Evolutionary conservation across 2,329 filamentous ascomycete species (phyloP).

Genomic region (Trichoderma atrobrunneum): DNA sequence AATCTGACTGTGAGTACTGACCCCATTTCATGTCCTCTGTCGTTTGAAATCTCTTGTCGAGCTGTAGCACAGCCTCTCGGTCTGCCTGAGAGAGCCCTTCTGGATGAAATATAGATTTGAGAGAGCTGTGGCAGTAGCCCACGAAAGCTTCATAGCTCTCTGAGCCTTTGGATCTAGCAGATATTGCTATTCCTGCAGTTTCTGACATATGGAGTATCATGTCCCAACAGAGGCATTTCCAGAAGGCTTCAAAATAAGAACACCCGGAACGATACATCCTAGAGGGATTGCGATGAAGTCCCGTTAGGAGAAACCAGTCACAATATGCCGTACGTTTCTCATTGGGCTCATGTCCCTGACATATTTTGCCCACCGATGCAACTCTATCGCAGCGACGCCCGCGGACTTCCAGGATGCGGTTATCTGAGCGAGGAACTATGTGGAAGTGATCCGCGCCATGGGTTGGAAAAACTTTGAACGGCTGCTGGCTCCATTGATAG

Average conservation of each 20-base stretch:
- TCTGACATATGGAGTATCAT: background rate
- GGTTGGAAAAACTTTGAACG: background rate
- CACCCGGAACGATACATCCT: background rate
- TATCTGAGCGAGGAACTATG: background rate
- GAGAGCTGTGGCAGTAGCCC: background rate
- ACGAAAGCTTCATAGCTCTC: background rate
- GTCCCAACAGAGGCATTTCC: background rate
- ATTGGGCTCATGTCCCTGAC: background rate
- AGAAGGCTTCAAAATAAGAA: background rate
- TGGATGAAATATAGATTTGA: background rate
- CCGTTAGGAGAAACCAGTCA: background rate
- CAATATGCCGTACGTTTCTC: background rate
- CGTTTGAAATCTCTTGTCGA: background rate
- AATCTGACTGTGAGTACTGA: background rate
- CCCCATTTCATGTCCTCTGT: background rate
- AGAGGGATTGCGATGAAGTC: background rate
- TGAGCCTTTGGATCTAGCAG: background rate
- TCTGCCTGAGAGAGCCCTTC: background rate
- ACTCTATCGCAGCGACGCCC: background rate
- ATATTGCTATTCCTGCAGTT: background rate
- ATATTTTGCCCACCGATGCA: background rate
- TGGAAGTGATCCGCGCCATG: background rate
- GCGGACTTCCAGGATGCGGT: background rate
- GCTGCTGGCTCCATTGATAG: background rate
- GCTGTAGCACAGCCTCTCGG: background rate